Base-by-base conservation (phyloP, 208 protist genomes). In the Chromosphaera perkinsii region DNA sequence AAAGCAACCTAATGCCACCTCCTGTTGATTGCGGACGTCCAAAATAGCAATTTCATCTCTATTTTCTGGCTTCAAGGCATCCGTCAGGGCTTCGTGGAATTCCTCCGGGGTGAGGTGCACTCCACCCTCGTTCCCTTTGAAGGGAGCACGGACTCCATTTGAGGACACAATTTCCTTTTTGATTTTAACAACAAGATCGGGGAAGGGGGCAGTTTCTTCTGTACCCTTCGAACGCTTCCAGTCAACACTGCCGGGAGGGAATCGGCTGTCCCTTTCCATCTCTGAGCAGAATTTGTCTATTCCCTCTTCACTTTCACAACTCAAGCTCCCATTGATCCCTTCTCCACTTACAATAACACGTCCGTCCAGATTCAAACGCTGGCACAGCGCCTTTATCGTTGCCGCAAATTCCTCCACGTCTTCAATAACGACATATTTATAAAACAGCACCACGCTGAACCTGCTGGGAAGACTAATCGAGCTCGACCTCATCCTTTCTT, bases 181-280 rank as follows among this genome's bases (percentile, higher is more conserved):
- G n/a, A 59, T 32, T 59, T 59, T 59, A 59, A 59, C 24, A 9
- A 59, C 52, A 32, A 59, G 52, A 22, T 59, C 52, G 14, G 52
- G 52, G 39, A 59, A 59, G 26, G 52, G 52, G n/a, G n/a, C n/a
- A n/a, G n/a, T n/a, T n/a, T n/a, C n/a, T n/a, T n/a, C n/a, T n/a
- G n/a, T n/a, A n/a, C n/a, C n/a, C n/a, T n/a, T n/a, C n/a, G n/a
- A n/a, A n/a, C n/a, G n/a, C n/a, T n/a, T n/a, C n/a, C n/a, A n/a
- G n/a, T n/a, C n/a, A n/a, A n/a, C n/a, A n/a, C n/a, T n/a, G n/a
- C n/a, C n/a, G n/a, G n/a, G n/a, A n/a, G n/a, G n/a, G n/a, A n/a
- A n/a, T n/a, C n/a, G n/a, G n/a, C n/a, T n/a, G n/a, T n/a, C n/a
- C n/a, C n/a, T n/a, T n/a, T n/a, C n/a, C n/a, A n/a, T n/a, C n/a